phyloP scores from a whole-genome alignment of 2,329 filamentous ascomycete species.

The Penicillium concentricum region DNA sequence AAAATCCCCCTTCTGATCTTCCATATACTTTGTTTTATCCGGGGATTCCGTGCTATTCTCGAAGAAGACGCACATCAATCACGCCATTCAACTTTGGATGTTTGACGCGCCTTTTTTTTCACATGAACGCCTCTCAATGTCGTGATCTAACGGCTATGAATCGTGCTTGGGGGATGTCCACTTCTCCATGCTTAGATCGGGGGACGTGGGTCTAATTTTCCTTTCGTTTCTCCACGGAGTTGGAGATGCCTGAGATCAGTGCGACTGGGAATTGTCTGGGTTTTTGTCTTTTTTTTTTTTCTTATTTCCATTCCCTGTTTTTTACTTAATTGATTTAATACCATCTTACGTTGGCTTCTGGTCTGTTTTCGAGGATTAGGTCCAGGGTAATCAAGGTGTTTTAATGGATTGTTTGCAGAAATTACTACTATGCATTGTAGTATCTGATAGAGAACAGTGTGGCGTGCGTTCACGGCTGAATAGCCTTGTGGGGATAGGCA shows the following conservation, averaged over 20 bases:
- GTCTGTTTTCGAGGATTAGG: background rate
- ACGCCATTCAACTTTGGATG: background rate
- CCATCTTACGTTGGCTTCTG: slow-evolving; percentile 23
- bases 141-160: slow-evolving; percentile 14
- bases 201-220: slow-evolving; percentile 1
- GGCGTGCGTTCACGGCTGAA: background rate
- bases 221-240: background rate
- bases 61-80: background rate
- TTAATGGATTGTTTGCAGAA: slow-evolving; percentile 19
- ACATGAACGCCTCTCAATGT: slow-evolving; percentile 6
- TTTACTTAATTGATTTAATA: slow-evolving; percentile 26
- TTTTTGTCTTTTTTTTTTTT: background rate
- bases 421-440: background rate
- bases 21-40: background rate
- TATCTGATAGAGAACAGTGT: background rate
- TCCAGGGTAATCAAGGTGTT: slow-evolving; percentile 21
- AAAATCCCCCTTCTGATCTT: background rate
- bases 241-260: background rate
- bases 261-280: background rate
- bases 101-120: background rate
- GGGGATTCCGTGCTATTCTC: background rate
- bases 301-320: background rate
- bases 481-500: background rate
- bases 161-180: slow-evolving; percentile 13
- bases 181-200: slow-evolving; percentile 1